Conservation (phyloP, 2,329 filamentous ascomycete genomes). For the Sphaceloma murrayae region DNA sequence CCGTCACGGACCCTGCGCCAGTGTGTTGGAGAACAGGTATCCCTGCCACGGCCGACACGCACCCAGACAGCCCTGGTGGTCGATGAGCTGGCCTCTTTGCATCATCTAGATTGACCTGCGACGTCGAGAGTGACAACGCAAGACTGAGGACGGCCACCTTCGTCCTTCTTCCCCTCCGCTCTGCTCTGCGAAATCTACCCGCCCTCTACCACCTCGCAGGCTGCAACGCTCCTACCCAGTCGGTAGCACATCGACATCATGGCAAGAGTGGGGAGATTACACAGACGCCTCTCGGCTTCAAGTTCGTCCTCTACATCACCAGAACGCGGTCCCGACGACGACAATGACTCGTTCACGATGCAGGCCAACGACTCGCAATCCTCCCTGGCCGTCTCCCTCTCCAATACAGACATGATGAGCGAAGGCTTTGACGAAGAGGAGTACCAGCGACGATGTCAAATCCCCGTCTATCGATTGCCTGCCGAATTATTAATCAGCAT, state of each 20-base stretch:
- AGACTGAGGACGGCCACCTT: background rate
- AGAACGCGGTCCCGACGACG: slow-evolving; percentile 68
- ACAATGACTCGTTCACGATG: slow-evolving; percentile 83
- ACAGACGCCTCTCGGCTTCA: slow-evolving; percentile 27
- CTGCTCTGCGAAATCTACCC: no score
- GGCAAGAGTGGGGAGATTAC: slow-evolving; percentile 18
- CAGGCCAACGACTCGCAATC: slow-evolving; percentile 85
- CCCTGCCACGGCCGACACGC: background rate
- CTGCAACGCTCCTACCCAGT: no score
- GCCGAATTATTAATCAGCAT: slow-evolving; percentile 92
- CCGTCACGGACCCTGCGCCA: slow-evolving; percentile 9
- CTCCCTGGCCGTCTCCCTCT: slow-evolving; percentile 66
- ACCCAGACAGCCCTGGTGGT: background rate
- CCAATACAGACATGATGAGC: slow-evolving; percentile 54
- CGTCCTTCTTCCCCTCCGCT: no score
- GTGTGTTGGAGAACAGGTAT: slow-evolving; percentile 11
- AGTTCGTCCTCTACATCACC: slow-evolving; percentile 66
- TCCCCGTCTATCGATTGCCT: slow-evolving; percentile 76
- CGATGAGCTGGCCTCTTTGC: slow-evolving; percentile 6
- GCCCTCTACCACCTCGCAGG: no score
- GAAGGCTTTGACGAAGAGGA: slow-evolving; percentile 36
- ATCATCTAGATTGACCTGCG: background rate
- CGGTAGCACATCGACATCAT: slow-evolving; percentile 12
- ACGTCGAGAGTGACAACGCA: background rate
- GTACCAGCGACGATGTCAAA: slow-evolving; percentile 54